Base-by-base conservation (phyloP, 306 rosid genomes). In the Ceratonia siliqua region DNA sequence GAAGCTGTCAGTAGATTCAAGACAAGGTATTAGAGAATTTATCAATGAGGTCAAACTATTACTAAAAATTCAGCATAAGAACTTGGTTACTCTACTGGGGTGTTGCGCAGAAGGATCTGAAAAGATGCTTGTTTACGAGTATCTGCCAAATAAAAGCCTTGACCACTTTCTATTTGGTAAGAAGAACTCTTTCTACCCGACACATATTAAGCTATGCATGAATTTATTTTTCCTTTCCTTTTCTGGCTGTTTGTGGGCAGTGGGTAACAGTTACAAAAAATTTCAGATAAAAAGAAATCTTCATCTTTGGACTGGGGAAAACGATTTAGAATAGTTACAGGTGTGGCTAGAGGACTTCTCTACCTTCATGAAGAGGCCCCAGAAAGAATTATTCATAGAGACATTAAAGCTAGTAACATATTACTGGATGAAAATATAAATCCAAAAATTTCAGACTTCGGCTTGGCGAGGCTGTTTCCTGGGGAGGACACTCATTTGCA, bases 111-210 rank as follows among this genome's bases (percentile, higher is more conserved):
- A 93, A 87, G 98, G 96, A 49, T 92, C 96, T 18, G 97, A 93
- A 78, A 93, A 93, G 84, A 93, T 93, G 97, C 96, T 93, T 75
- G 93, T 93, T 17, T 93, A 93, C 35, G 97, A 93, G 84, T 93
- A 84, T 75, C 89, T 93, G 17, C 88, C 95, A 5, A 93, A 93
- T 86, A 89, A 76, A 85, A 90, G 98, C 79, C 96, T 93, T 59
- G 98, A 93, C 73, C 88, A 76, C 82, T 83, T 93, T 67, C 82
- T 93, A 2, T 93, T 93, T 42, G 87, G 97, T 93, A 89, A 62
- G 61, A 39, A n/a, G 3, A 54, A 17, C 30, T 32, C 21, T 13
- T 42, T 41, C 21, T 32, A 2, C 2, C 20, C 17, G 20, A 36
- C 21, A 0, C 43, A 12, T 66, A 22, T 15, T 28, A 62, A 55